Evolutionary conservation across 1,284 basidiomycete genomes (phyloP).

Genomic region (Malassezia globosa): DNA sequence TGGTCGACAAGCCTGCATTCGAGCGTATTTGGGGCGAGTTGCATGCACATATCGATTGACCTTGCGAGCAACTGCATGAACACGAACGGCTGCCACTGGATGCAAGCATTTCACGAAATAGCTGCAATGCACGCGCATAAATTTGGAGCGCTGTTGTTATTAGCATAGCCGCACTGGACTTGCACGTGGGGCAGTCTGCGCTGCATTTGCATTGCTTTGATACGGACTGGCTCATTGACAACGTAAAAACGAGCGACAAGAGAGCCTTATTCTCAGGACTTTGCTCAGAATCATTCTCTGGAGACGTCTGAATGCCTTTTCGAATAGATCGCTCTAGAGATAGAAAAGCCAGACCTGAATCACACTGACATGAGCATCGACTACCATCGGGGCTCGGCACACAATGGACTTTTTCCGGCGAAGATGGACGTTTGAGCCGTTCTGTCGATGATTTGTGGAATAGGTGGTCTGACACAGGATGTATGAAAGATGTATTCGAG

Average conservation of each 20-base stretch:
- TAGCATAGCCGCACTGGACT: conserved; percentile 31
- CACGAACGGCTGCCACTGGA: background rate
- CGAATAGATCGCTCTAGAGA: conserved; percentile 28
- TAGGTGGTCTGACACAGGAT: too few relatives aligned
- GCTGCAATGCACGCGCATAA: conserved; percentile 39
- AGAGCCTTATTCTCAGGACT: conserved; percentile 5
- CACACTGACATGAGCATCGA: conserved; percentile 43
- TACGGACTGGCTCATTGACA: conserved; percentile 38
- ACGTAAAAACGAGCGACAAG: conserved; percentile 33
- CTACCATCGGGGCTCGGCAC: conserved; percentile 42
- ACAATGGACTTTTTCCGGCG: conserved; percentile 37
- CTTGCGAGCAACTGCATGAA: conserved; percentile 5
- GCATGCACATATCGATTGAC: background rate
- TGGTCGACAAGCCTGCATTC: too few relatives aligned
- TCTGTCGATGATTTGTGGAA: too few relatives aligned
- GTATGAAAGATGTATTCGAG: too few relatives aligned
- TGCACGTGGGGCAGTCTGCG: conserved; percentile 42
- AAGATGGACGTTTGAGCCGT: too few relatives aligned
- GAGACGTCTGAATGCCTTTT: background rate
- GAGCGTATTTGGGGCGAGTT: too few relatives aligned
- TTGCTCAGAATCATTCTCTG: background rate
- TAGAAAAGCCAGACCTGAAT: conserved; percentile 34
- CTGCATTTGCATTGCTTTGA: conserved; percentile 39
- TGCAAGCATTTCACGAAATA: conserved; percentile 33
- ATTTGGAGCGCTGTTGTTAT: conserved; percentile 44